Percentiles rank a stretch among this genome's conserved stretches.
These are phyloP conservation scores for Sporobolomyces pararoseus DNA, from an alignment of 768 basidiomycete genomes.

Conservation along the genomic window DNA sequence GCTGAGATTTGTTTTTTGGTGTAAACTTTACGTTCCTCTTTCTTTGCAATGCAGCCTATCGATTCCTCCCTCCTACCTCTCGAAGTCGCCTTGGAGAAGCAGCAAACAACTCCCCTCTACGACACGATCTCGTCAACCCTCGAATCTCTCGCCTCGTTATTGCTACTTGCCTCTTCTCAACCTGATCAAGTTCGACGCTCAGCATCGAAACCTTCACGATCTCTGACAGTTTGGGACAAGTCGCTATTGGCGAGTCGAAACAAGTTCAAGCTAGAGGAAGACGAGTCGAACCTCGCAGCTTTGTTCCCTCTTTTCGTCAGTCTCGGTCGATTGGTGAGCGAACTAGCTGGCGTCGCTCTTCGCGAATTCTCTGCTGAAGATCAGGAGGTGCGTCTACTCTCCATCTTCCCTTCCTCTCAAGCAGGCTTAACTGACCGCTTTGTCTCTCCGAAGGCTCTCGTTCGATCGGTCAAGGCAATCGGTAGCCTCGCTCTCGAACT, in stretches of 20 bases:
- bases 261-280: conserved; percentile 38
- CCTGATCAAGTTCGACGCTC: conserved; percentile 17
- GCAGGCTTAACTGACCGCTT: background rate
- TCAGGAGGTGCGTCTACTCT: background rate
- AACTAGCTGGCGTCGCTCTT: background rate
- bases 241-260: conserved; percentile 31
- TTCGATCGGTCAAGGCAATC: conserved; percentile 46
- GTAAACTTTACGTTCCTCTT: conserved; percentile 25
- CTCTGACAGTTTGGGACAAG: conserved; percentile 36
- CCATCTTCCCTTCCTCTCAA: background rate
- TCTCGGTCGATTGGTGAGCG: conserved; percentile 16
- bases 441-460: conserved; percentile 7
- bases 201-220: conserved; percentile 17
- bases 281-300: conserved; percentile 21
- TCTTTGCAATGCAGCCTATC: conserved; percentile 50
- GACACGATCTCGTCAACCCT: conserved; percentile 23
- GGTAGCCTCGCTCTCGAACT: conserved; percentile 53
- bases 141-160: conserved; percentile 19
- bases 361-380: background rate
- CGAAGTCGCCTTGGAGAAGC: conserved; percentile 13
- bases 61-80: conserved; percentile 33
- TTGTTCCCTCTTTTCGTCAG: conserved; percentile 28
- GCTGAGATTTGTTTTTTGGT: conserved; percentile 35
- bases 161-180: background rate
- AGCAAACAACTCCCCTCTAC: background rate